phyloP scores from a whole-genome alignment of 768 basidiomycete species.

The Stropharia rugosoannulata region DNA sequence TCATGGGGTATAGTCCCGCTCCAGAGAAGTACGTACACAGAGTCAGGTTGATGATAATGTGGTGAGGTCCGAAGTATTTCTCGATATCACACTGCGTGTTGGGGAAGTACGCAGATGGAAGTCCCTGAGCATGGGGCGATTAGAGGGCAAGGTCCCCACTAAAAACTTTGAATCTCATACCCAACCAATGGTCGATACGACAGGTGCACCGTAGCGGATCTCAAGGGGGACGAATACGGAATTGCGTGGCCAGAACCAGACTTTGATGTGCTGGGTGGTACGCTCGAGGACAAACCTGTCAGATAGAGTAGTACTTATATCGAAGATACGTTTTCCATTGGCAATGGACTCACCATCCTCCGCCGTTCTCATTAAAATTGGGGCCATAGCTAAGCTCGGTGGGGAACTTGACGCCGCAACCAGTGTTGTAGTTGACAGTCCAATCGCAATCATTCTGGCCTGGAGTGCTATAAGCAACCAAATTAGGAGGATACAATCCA shows the following conservation, averaged over 20 bases:
- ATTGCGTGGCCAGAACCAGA: constrained; percentile 65
- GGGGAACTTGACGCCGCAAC: constrained; percentile 43
- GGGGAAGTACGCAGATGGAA: constrained; percentile 58
- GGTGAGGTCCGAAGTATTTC: constrained; percentile 53
- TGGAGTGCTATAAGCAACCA: constrained; percentile 1
- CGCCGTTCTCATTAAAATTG: constrained; percentile 52
- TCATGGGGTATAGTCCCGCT: not conserved
- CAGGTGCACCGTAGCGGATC: constrained; percentile 27
- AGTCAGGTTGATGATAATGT: constrained; percentile 64
- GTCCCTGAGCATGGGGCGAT: constrained; percentile 36
- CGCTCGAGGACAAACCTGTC: constrained; percentile 56
- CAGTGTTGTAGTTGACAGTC: constrained; percentile 16
- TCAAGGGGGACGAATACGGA: constrained; percentile 39
- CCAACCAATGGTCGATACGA: constrained; percentile 43
- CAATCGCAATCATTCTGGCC: constrained; percentile 17
- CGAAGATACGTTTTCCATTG: not conserved
- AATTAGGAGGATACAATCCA: not conserved
- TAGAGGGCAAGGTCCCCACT: too few species aligned
- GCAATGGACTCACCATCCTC: constrained; percentile 47
- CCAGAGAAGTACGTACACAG: constrained; percentile 28
- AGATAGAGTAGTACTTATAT: not conserved
- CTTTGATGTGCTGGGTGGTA: constrained; percentile 45
- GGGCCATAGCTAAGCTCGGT: constrained; percentile 48
- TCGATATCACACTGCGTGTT: constrained; percentile 58
- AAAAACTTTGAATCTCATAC: constrained; percentile 14